Conservation (phyloP, 345 rosid species). For the Eucalyptus cloeziana region DNA sequence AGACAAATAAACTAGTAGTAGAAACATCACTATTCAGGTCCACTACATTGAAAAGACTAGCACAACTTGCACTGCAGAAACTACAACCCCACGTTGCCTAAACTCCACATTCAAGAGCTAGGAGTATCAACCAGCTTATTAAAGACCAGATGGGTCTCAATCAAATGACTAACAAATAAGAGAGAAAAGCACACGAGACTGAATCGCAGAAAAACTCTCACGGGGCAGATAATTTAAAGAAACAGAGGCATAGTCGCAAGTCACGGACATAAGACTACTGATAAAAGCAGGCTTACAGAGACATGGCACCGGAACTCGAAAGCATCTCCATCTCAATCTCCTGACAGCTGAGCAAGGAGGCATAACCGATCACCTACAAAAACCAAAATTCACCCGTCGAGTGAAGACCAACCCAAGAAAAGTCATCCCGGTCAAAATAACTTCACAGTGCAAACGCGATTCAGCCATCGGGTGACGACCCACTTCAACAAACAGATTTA, state of each 20-base stretch:
- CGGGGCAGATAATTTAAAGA: not conserved
- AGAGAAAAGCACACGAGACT: not conserved
- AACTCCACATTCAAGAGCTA: not conserved
- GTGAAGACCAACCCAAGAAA: not conserved
- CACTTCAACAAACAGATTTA: not conserved
- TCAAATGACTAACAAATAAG: not conserved
- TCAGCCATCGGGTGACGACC: not conserved
- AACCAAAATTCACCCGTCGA: not conserved
- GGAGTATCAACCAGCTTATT: not conserved
- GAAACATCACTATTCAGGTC: not conserved
- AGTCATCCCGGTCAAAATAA: not conserved
- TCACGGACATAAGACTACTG: not conserved
- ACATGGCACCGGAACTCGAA: slow-evolving; percentile 1
- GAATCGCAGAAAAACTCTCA: not conserved
- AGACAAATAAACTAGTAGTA: not conserved
- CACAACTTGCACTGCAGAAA: not conserved
- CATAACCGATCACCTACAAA: slow-evolving; percentile 25
- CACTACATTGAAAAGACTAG: not conserved
- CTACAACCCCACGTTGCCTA: not conserved
- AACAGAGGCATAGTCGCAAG: not conserved
- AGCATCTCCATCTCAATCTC: not conserved
- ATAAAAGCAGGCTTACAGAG: slow-evolving; percentile 12
- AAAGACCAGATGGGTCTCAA: not conserved
- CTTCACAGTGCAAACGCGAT: not conserved
- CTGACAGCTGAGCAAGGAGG: slow-evolving; percentile 10